A percentile compares a stretch with the other conserved stretches of the same genome.
Evolutionary conservation across 352 stramenopile species (phyloP).

Genomic region (Globisporangium irregulare): DNA sequence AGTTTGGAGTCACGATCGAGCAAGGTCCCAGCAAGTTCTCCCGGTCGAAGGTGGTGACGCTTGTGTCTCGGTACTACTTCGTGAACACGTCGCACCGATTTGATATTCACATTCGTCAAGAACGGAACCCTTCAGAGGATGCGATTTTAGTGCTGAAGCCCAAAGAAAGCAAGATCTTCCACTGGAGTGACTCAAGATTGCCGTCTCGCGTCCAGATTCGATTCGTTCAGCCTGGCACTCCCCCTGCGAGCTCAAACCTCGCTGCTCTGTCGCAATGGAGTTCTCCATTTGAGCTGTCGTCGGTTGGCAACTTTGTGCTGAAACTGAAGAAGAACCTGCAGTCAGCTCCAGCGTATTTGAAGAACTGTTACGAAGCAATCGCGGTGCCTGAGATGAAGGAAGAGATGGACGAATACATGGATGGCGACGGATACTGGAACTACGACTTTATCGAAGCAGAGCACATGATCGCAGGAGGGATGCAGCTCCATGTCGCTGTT

Average conservation of each 20-base stretch:
- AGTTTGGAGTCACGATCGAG: slow-evolving; percentile 86
- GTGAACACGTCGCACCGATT: slow-evolving; percentile 71
- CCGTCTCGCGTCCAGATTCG: slow-evolving; percentile 68
- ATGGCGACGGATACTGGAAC: slow-evolving; percentile 27
- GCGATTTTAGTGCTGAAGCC: slow-evolving; percentile 42
- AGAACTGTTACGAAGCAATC: slow-evolving; percentile 42
- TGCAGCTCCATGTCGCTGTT: slow-evolving; percentile 72
- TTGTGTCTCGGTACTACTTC: slow-evolving; percentile 80
- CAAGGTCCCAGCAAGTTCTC: slow-evolving; percentile 76
- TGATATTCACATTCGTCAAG: slow-evolving; percentile 67
- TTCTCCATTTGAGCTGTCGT: slow-evolving; percentile 72
- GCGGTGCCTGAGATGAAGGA: slow-evolving; percentile 23
- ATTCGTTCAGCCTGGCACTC: slow-evolving; percentile 45
- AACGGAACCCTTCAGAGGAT: slow-evolving; percentile 33
- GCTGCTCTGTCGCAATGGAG: slow-evolving; percentile 63
- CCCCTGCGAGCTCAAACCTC: slow-evolving; percentile 9
- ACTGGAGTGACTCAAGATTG: slow-evolving; percentile 70
- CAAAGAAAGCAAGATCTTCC: slow-evolving; percentile 70
- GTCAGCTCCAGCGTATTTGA: slow-evolving; percentile 34
- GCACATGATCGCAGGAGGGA: slow-evolving; percentile 30
- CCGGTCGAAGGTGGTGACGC: slow-evolving; percentile 70
- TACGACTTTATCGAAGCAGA: slow-evolving; percentile 36
- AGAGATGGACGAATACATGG: slow-evolving; percentile 29
- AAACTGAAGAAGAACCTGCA: slow-evolving; percentile 61
- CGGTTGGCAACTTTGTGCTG: slow-evolving; percentile 78